Base-by-base conservation (phyloP, 2,329 filamentous ascomycete genomes). In the Ophiostoma populinum region DNA sequence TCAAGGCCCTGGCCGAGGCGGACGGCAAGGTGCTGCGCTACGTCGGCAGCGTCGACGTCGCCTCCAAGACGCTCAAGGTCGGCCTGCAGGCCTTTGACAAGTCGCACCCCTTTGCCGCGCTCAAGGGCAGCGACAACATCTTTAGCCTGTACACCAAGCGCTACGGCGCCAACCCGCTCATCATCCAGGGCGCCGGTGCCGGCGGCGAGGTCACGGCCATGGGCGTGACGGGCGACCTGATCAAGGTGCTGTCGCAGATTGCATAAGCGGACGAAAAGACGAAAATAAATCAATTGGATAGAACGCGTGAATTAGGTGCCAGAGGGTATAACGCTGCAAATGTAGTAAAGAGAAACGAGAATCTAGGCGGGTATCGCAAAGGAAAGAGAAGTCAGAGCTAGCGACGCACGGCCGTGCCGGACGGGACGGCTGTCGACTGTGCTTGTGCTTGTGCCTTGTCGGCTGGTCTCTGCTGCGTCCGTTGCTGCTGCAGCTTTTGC, bases 111-210 rank as follows among this genome's bases (percentile, higher is more conserved):
- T 94, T 98, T 58, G 90, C 90, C 11, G 79, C 80, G 32, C 66
- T 98, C 39, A 92, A 93, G 68, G 90, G 90, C 24, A 95, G 86
- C 55, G 90, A 95, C 55, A 98, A 98, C 63, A 92, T 98, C 54
- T 93, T 98, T 53, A 92, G 78, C 63, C 94, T 98, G 65, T 92
- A 94, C 59, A 98, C 90, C 6, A 80, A 92, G 65, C 70, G 90
- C 49, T 98, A 98, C 52, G 85, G 85, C 39, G 69, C 65, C 52
- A 92, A 87, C 57, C 86, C 90, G 28, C n/a, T 98, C 43, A 93
- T 94, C 51, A 73, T 98, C 43, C 87, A 95, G 61, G 90, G 90
- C 40, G 85, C 83, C 24, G 90, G 86, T 41, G 90, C 90, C 18
- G 90, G 90, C 47, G 86, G 81, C 44, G 86, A 94, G 29, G 85